These are phyloP conservation scores for Monilinia laxa DNA, from an alignment of 2,329 filamentous ascomycete genomes.

Conservation along the genomic window DNA sequence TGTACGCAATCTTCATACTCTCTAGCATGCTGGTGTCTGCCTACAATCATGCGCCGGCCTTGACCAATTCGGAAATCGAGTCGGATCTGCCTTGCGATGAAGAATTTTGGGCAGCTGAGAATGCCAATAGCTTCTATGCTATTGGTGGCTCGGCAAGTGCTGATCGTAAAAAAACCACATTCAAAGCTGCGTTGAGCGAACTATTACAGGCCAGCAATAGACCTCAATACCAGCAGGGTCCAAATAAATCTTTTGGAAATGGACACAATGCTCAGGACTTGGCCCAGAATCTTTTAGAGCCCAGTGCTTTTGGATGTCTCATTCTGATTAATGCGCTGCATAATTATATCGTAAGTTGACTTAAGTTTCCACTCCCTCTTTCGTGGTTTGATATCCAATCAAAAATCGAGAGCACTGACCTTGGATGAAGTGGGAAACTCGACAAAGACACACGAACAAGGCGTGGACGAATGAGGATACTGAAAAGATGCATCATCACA, in stretches of 20 bases:
- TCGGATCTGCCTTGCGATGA: slow-evolving; percentile 92
- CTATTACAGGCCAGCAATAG: slow-evolving; percentile 74
- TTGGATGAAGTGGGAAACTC: slow-evolving; percentile 70
- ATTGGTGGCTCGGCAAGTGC: slow-evolving; percentile 71
- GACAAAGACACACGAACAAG: slow-evolving; percentile 83
- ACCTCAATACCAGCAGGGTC: slow-evolving; percentile 56
- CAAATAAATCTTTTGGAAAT: slow-evolving; percentile 48
- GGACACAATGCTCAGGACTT: slow-evolving; percentile 49
- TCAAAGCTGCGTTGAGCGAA: slow-evolving; percentile 77
- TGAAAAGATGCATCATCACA: slow-evolving; percentile 92
- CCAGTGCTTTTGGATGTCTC: slow-evolving; percentile 89
- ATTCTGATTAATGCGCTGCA: slow-evolving; percentile 92
- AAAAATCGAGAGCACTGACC: not conserved
- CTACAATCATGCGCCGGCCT: slow-evolving; percentile 86
- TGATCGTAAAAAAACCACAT: slow-evolving; percentile 70
- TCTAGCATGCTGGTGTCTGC: slow-evolving; percentile 89
- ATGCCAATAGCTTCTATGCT: slow-evolving; percentile 74
- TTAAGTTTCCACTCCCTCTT: not conserved
- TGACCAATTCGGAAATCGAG: slow-evolving; percentile 91
- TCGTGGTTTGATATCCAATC: not conserved
- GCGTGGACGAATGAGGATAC: slow-evolving; percentile 91
- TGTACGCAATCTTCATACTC: slow-evolving; percentile 87
- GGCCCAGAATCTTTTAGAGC: slow-evolving; percentile 64
- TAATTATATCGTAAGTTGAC: slow-evolving; percentile 68
- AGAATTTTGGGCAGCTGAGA: slow-evolving; percentile 82